Evolutionary conservation across 2,329 filamentous ascomycete species (phyloP), one percentile per base, ranked within the genome.

Genomic region (Sclerotinia trifoliorum): DNA sequence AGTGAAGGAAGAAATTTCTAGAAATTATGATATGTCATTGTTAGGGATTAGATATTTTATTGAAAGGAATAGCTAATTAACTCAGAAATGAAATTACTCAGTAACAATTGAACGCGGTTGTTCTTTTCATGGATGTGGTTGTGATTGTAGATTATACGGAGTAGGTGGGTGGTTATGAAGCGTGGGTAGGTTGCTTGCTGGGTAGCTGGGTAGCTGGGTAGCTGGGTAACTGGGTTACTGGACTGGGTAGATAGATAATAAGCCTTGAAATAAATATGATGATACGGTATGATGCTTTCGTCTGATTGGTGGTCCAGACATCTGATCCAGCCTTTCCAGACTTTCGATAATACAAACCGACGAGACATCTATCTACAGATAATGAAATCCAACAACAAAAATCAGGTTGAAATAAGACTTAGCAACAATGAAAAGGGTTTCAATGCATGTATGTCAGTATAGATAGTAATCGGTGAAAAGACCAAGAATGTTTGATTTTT

Each of bases 1-100:
- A 57, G 55, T 57, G 29, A 58, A 58, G 55, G 35, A 26, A 44
- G 35, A 26, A 58, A 58, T 44, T 39, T 26, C 21, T 52, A 26
- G 11, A 52, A 15, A 52, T n/a, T 1, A 13, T n/a, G 54, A 13
- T 6, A 35, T 24, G 19, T 17, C n/a, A 39, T 42, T 42, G 4
- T 5, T 15, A 42, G 17, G n/a, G 35, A 56, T 26, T 26, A 6
- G 35, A 57, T 42, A 1, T 26, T n/a, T 26, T 10, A 35, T 35
- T 26, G n/a, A 44, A 58, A 58, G 55, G 55, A 44, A 58, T 44
- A 58, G 26, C 6, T 55, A 8, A 3, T 1, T 24, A 39, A 19
- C 10, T 56, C 3, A 39, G 24, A 56, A 57, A 24, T 24, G 54
- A 57, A 35, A 57, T 57, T 29, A 29, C 5, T 21, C 13, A 39